A percentile compares a stretch with the other conserved stretches of the same genome.
Conservation (phyloP, 441 rosid genomes). For the Euphorbia celastroides region DNA sequence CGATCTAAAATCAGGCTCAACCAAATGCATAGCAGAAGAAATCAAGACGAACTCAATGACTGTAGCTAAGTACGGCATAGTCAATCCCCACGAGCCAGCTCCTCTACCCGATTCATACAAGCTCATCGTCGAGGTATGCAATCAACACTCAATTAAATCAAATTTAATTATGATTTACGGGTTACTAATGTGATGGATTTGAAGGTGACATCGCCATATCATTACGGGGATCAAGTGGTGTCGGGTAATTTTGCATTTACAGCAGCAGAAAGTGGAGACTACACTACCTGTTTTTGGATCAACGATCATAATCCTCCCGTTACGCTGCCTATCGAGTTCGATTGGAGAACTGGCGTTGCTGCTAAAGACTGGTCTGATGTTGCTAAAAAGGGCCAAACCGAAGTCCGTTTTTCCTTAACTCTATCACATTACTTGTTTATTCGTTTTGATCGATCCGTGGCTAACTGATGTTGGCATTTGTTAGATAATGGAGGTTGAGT, state of each 20-base stretch:
- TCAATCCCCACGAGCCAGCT: slow-evolving; percentile 43
- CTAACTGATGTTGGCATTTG: background rate
- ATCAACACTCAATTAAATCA: background rate
- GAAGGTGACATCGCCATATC: slow-evolving; percentile 66
- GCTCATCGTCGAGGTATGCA: slow-evolving; percentile 52
- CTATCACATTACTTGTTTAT: background rate
- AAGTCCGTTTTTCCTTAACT: slow-evolving; percentile 33
- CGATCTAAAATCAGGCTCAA: slow-evolving; percentile 53
- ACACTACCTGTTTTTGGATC: slow-evolving; percentile 59
- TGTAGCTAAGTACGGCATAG: slow-evolving; percentile 56
- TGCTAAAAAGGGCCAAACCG: slow-evolving; percentile 69
- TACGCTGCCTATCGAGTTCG: slow-evolving; percentile 50
- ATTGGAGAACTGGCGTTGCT: slow-evolving; percentile 74
- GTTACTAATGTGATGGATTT: no score
- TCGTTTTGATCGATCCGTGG: background rate
- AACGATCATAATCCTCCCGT: slow-evolving; percentile 29
- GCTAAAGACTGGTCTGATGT: slow-evolving; percentile 73
- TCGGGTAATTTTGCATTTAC: slow-evolving; percentile 71
- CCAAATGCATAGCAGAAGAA: slow-evolving; percentile 83
- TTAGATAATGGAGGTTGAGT: slow-evolving; percentile 64
- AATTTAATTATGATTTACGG: background rate
- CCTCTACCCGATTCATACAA: slow-evolving; percentile 55
- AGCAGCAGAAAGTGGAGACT: slow-evolving; percentile 57
- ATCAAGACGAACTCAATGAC: slow-evolving; percentile 50
- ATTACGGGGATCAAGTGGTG: slow-evolving; percentile 47